These are phyloP conservation scores for Clausena lansium DNA, from an alignment of 345 rosid genomes.

Conservation along the genomic window DNA sequence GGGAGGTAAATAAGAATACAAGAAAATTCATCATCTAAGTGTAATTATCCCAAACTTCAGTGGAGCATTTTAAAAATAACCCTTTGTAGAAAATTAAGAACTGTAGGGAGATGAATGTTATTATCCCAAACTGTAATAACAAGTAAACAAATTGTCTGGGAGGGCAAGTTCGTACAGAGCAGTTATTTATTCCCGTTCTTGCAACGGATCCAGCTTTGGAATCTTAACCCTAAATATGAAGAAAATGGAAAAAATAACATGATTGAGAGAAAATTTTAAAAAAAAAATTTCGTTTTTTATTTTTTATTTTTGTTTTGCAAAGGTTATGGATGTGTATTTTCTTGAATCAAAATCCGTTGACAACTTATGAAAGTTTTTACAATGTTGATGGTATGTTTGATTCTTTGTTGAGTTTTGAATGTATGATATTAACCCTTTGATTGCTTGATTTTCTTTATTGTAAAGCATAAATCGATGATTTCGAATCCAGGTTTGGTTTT, in stretches of 20 bases:
- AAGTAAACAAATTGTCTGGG: background rate
- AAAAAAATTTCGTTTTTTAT: background rate
- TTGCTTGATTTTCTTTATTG: background rate
- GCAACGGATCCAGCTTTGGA: background rate
- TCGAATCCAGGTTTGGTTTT: conserved; percentile 52
- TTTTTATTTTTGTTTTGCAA: no score
- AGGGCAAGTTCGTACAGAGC: background rate
- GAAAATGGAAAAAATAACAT: background rate
- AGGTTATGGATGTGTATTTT: background rate
- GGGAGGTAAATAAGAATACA: no score
- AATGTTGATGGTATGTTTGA: background rate
- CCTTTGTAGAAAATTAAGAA: no score
- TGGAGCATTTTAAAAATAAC: no score
- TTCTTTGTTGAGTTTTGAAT: background rate
- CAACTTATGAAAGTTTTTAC: background rate
- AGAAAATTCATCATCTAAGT: no score
- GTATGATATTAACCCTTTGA: background rate
- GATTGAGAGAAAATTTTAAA: background rate
- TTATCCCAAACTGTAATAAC: background rate
- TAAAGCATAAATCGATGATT: conserved; percentile 42
- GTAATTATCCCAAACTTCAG: no score
- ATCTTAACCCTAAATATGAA: background rate
- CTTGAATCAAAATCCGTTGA: background rate
- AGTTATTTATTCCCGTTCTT: background rate
- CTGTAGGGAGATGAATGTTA: background rate